Percentiles rank a stretch among this genome's conserved stretches.
phyloP scores from a whole-genome alignment of 306 rosid genomes.

The Fagus crenata region DNA sequence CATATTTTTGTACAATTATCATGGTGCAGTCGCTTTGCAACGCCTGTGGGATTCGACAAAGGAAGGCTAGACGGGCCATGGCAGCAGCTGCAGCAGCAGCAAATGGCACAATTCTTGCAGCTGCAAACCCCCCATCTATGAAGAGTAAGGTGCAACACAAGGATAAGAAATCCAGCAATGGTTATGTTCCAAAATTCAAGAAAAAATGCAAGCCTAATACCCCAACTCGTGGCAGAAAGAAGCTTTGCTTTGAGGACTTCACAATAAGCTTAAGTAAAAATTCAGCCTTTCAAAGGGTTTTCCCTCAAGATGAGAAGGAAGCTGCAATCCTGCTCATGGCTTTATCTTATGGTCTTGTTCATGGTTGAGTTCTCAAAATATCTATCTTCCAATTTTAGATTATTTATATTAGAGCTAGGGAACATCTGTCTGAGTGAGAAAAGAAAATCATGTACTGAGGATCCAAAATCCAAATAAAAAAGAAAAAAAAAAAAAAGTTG shows the following conservation, averaged over 20 bases:
- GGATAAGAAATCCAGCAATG: constrained; percentile 36
- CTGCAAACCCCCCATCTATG: constrained; percentile 25
- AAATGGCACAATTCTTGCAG: constrained; percentile 39
- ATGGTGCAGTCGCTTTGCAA: constrained; percentile 79
- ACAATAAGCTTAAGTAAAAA: constrained; percentile 51
- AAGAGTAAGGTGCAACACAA: constrained; percentile 39
- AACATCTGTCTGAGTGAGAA: constrained; percentile 20
- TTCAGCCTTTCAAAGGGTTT: constrained; percentile 62
- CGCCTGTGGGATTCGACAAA: constrained; percentile 94
- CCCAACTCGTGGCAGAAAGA: constrained; percentile 32
- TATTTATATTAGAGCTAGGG: constrained; percentile 17
- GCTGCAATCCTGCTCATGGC: constrained; percentile 96
- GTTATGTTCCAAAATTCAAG: constrained; percentile 37
- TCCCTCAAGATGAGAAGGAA: constrained; percentile 96
- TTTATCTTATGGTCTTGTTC: constrained; percentile 84
- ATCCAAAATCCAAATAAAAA: constrained; percentile 6
- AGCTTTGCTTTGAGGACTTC: constrained; percentile 65
- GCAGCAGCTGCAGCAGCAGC: constrained; percentile 60
- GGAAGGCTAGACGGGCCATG: constrained; percentile 91
- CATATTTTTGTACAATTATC: background rate
- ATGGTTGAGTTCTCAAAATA: constrained; percentile 47
- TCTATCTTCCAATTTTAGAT: constrained; percentile 24
- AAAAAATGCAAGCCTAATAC: constrained; percentile 40
- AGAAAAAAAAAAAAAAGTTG: constrained; percentile 16
- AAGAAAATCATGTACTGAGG: constrained; percentile 1